Base-by-base conservation (phyloP, 73 alveolate genomes). In the Diophrys sp. region DNA sequence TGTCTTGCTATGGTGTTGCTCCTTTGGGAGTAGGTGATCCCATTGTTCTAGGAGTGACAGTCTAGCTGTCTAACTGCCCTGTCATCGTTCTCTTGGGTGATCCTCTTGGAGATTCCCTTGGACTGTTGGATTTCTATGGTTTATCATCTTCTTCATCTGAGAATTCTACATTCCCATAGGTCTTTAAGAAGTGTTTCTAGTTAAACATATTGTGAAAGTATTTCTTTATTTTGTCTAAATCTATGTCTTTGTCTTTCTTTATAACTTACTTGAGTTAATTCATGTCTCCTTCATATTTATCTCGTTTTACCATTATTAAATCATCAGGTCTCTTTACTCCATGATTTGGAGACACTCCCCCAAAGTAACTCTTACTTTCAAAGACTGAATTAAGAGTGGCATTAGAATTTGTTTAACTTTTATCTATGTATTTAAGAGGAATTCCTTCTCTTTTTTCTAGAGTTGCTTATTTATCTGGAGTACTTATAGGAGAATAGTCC, bases 131-230 rank as follows among this genome's bases (percentile, higher is more conserved):
- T 44, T 44, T 18, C 5, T 11, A 44, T 44, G 62, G 18, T 11
- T 44, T 18, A 11, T 44, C 62, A 5, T 5, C 5, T 44, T 44
- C 62, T 5, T 44, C 62, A 18, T 44, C 62, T 11, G 62, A 44
- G 62, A 44, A 44, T 44, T 44, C 62, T 44, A 44, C 62, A 44
- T 44, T 44, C 62, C 62, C 62, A 44, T 44, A 44, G 5, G 62
- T 44, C 18, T 44, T 44, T 11, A 44, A 18, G 62, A 44, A 44
- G 18, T 44, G 62, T 18, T 44, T 44, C 18, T 44, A 18, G 62
- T 44, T 44, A 44, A 44, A 44, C 62, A 44, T 44, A 18, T 44
- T 44, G 62, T 44, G 62, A 18, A 44, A 44, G 18, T 44, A 44
- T 18, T 44, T 44, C 18, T 44, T 44, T 44, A 44, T 44, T 44